Evolutionary conservation across 2,329 filamentous ascomycete species (phyloP).

Genomic region (Leptographium radiaticola): DNA sequence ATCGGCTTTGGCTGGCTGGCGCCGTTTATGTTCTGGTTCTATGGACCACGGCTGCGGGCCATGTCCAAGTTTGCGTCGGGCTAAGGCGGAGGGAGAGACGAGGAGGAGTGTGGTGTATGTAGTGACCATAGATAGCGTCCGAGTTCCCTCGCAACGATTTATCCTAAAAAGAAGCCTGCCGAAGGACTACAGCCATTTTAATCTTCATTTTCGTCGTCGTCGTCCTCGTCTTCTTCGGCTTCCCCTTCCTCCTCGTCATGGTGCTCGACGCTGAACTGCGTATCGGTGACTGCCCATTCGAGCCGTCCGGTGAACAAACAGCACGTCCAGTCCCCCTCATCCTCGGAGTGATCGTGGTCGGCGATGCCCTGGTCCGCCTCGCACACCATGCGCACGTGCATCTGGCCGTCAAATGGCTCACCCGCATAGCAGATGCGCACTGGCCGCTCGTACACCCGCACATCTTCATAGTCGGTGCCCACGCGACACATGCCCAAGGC

Average conservation of each 20-base stretch:
- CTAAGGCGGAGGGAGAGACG: not conserved
- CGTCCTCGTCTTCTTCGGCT: not conserved
- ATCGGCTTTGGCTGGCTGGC: slow-evolving; percentile 16
- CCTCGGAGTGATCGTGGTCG: not conserved
- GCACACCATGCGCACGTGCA: too few species aligned
- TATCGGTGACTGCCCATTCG: too few species aligned
- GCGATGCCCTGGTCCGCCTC: too few species aligned
- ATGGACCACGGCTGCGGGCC: not conserved
- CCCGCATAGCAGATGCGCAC: too few species aligned
- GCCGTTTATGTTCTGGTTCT: not conserved
- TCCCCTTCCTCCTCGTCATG: not conserved
- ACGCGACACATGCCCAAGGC: not conserved
- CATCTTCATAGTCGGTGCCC: not conserved
- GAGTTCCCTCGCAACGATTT: too few species aligned
- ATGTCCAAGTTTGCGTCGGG: not conserved
- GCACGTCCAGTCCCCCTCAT: too few species aligned
- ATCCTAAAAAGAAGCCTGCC: too few species aligned
- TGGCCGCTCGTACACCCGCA: too few species aligned
- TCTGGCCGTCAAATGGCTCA: too few species aligned
- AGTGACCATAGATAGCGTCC: too few species aligned
- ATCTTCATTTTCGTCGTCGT: not conserved
- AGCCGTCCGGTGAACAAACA: too few species aligned
- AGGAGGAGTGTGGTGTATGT: not conserved
- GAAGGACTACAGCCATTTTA: too few species aligned
- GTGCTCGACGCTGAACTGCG: not conserved